Base-by-base conservation (phyloP, 2,329 filamentous ascomycete species). In the Rugonectria rugulosa region DNA sequence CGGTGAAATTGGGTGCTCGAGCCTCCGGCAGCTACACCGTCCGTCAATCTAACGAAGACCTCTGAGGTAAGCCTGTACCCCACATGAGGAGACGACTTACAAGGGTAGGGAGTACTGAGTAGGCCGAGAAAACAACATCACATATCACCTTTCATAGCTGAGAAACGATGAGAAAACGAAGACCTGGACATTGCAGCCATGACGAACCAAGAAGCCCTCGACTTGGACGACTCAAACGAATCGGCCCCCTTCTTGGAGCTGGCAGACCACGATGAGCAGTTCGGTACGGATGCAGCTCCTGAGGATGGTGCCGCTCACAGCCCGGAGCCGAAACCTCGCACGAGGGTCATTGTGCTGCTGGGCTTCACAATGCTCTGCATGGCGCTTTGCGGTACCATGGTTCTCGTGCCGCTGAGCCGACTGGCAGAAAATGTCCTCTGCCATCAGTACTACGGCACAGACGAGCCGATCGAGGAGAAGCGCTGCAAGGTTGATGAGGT, bases 311-410 rank as follows among this genome's bases (percentile, higher is more conserved):
- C 38, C 14, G 11, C 12, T n/a, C 10, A 15, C 23, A 5, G 12
- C 23, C 21, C 21, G 6, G 38, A 42, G 21, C 23, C 23, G 20
- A 42, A 42, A 6, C 38, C 38, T 17, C 38, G 21, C 38, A 27
- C 38, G 21, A 8, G 38, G 21, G 38, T 42, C 23, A 23, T 42
- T 17, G 21, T 42, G 4, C 38, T 42, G 38, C 38, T 42, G 12
- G 38, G 38, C 38, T 42, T 42, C 38, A 27, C 38, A 20, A 42
- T 42, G 38, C 17, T 42, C 14, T 42, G 38, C 23, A 42, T 42
- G 38, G 38, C 38, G 14, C 23, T 42, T 6, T 42, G 38, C 38
- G 38, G 38, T 2, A 15, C 38, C n/a, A 26, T 42, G 38, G 38
- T 42, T 15, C 38, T 42, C 21, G 23, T 42, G 21, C 38, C 38